Evolutionary conservation across 1,284 basidiomycete genomes (phyloP).

Genomic region (Coriolopsis trogii): DNA sequence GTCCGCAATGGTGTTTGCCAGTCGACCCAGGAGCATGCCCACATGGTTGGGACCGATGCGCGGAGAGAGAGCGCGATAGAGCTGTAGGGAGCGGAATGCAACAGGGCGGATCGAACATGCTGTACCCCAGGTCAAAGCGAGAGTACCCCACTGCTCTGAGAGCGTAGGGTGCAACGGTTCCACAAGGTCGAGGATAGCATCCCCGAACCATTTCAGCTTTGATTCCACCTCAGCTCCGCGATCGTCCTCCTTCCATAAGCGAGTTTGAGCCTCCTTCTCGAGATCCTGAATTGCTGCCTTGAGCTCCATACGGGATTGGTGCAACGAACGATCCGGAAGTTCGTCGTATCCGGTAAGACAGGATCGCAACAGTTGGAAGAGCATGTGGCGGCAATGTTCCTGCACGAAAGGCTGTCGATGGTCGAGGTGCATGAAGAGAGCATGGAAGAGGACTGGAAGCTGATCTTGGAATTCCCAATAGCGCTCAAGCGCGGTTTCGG

Average conservation of each 20-base stretch:
- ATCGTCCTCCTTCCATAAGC: conserved; percentile 81
- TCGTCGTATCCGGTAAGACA: conserved; percentile 79
- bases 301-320: conserved; percentile 49
- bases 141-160: conserved; percentile 77
- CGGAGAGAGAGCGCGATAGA: conserved; percentile 87
- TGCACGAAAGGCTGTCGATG: conserved; percentile 74
- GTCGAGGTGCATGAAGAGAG: conserved; percentile 84
- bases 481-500: conserved; percentile 80
- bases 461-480: conserved; percentile 75
- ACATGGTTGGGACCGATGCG: conserved; percentile 74
- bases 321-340: conserved; percentile 53
- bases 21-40: conserved; percentile 79
- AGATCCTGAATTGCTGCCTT: conserved; percentile 56
- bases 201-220: conserved; percentile 74
- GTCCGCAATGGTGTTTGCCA: conserved; percentile 85
- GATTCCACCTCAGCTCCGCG: conserved; percentile 51
- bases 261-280: conserved; percentile 58
- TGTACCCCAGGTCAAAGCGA: conserved; percentile 87
- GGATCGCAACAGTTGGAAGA: conserved; percentile 81
- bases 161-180: conserved; percentile 71
- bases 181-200: conserved; percentile 69
- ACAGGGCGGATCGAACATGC: conserved; percentile 85
- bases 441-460: conserved; percentile 79
- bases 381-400: conserved; percentile 69
- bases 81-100: conserved; percentile 89